These are phyloP conservation scores for Vicia faba DNA, from an alignment of 306 rosid genomes.

Conservation along the genomic window DNA sequence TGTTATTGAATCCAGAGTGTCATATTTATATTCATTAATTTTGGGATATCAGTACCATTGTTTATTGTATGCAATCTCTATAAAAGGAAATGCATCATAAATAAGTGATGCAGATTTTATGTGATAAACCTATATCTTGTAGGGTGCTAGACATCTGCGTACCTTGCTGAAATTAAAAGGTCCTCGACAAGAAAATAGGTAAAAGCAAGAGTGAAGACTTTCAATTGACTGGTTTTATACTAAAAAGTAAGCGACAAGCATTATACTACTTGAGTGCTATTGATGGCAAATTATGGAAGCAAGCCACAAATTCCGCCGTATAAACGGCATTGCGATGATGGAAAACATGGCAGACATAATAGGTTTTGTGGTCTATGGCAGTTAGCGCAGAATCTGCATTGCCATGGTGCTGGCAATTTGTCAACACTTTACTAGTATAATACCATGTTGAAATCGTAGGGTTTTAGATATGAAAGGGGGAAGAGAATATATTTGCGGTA, in stretches of 20 bases:
- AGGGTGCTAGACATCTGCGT: slow-evolving; percentile 7
- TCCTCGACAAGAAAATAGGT: not conserved
- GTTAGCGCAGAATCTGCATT: not conserved
- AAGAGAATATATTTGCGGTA: not conserved
- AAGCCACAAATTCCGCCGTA: not conserved
- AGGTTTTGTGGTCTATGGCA: not conserved
- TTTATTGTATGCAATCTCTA: slow-evolving; percentile 19
- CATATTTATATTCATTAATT: not conserved
- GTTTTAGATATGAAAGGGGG: not conserved
- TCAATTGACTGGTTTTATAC: no score
- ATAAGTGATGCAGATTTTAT: not conserved
- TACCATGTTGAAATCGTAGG: not conserved
- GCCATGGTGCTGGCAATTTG: not conserved
- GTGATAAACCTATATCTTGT: not conserved
- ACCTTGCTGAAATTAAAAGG: not conserved
- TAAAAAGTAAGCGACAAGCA: not conserved
- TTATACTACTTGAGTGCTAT: not conserved
- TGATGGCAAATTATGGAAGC: not conserved
- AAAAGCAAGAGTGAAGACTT: no score
- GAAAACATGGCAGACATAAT: not conserved
- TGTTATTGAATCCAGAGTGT: not conserved
- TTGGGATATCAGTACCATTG: slow-evolving; percentile 18
- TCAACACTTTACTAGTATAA: not conserved
- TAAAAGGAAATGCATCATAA: slow-evolving; percentile 15
- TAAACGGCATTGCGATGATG: not conserved